A percentile compares a stretch with the other conserved stretches of the same genome.
Conservation (phyloP, 1,284 basidiomycete species). For the Ganoderma sinense region DNA sequence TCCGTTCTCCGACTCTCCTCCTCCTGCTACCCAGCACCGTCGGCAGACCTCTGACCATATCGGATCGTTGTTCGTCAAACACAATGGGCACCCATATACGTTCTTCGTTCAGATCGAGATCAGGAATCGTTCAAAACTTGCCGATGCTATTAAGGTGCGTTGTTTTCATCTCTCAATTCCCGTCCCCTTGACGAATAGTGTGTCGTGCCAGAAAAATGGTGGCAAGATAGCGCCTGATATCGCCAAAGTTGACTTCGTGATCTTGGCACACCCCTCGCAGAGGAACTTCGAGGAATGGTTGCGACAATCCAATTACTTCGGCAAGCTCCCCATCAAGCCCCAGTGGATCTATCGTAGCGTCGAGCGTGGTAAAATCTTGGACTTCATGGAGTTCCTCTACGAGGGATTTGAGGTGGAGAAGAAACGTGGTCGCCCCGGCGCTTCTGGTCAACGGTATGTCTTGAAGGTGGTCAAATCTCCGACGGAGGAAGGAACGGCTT, state of each 20-base stretch:
- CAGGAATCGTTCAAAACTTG: constrained; percentile 33
- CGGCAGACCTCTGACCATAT: background rate
- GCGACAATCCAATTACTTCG: constrained; percentile 42
- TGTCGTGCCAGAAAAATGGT: constrained; percentile 59
- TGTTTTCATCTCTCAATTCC: background rate
- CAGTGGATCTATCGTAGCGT: constrained; percentile 66
- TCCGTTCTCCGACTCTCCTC: constrained; percentile 15
- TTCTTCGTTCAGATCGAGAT: constrained; percentile 40
- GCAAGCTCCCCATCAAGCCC: constrained; percentile 53
- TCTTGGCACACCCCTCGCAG: constrained; percentile 54
- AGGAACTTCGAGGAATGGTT: constrained; percentile 58
- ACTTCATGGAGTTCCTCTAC: constrained; percentile 47
- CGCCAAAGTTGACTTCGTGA: constrained; percentile 62
- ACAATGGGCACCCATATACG: constrained; percentile 24
- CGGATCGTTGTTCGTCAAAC: constrained; percentile 26
- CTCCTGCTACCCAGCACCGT: constrained; percentile 10
- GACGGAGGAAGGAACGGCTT: background rate
- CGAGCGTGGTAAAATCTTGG: constrained; percentile 51
- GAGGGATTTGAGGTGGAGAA: constrained; percentile 27
- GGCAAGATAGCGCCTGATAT: constrained; percentile 61
- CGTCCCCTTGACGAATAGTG: background rate
- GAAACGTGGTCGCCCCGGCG: constrained; percentile 30
- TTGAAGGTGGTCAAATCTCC: constrained; percentile 15
- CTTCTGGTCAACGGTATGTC: constrained; percentile 17
- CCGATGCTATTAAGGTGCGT: constrained; percentile 34